Evolutionary conservation across 75 land plant genomes (phyloP), one percentile per base, ranked within the genome.

Genomic region (Cunninghamia lanceolata): DNA sequence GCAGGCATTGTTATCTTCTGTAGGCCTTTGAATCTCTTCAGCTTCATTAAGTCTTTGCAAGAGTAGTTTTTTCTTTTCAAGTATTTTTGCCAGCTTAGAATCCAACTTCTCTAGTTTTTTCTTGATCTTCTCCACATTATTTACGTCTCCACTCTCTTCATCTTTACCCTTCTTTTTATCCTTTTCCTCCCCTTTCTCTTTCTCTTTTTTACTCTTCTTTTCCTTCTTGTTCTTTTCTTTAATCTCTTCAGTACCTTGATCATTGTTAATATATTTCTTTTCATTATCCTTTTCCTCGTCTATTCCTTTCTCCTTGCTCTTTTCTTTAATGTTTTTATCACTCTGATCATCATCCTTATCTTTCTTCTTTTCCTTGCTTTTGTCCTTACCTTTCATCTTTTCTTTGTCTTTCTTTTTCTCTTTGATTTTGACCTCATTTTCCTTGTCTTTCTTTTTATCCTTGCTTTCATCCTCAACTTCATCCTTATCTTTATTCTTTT

Each of bases 81-180:
- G 39, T 79, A 79, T 79, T 43, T 79, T 9, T 79, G 82, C 2
- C 82, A 79, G 30, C 47, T 79, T 79, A 79, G 46, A 6, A 25
- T 79, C 82, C 82, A 79, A 79, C 47, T 79, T 79, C 39, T 16
- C 46, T 25, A 79, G 25, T 43, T 79, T 79, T 28, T 79, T 19
- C 45, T 25, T 79, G 28, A 79, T 46, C 28, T 36, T 21, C 47
- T 79, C 82, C 21, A 42, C 82, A 42, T 79, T 79, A 71, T 32
- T 30, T 71, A 19, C 66, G 21, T 59, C 25, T 59, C 66, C 66
- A 59, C 25, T 21, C 66, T 19, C 66, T 36, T 38, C 19, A 36
- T 43, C 82, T 42, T 42, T 79, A 42, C 43, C 81, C 47, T 78
- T 78, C 38, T 78, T 79, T 40, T 43, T 79, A 25, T 40, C 28